Evolutionary conservation across 1,139 yeast genomes (phyloP), one percentile per base, ranked within the genome.

Genomic region (Zygosaccharomyces sapae): DNA sequence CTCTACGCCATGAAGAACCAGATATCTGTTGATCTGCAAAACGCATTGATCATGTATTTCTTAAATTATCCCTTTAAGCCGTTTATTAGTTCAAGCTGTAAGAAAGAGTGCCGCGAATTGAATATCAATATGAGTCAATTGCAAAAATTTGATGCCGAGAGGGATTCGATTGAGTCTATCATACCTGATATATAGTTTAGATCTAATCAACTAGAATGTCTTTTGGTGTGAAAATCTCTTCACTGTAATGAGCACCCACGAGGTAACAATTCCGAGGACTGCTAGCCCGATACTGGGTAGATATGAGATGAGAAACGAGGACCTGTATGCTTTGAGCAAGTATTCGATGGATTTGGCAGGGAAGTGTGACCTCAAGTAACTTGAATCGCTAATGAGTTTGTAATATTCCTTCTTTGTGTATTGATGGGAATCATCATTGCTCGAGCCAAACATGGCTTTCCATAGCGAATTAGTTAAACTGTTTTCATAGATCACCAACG

Each of bases 401-500:
- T 58, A 43, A 38, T 66, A 58, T 13, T 58, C 57, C 12, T 54
- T 41, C 42, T 51, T 47, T 3, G 58, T 51, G 38, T 57, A 59
- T 1, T 49, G 19, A 41, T 54, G 54, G 6, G 47, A 39, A 7
- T 22, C n/a, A 7, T 41, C 43, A 33, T 52, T 33, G n/a, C 51
- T 37, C 2, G 37, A 43, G 3, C 54, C 38, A 13, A 70, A 70
- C 57, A 68, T 62, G 48, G 59, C 70, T 5, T 52, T 55, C 55
- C 64, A 59, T 29, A 72, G 47, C 19, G 61, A 62, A 8, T 48
- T 44, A 16, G 59, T 44, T 40, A 72, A 52, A 5, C 59, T 56
- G 38, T 59, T 59, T 42, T 69, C 70, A 53, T 68, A 75, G 0
- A 70, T 53, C 3, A 72, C 67, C 24, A 75, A 56, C 0, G 75